Base-by-base conservation (phyloP, 495 filamentous ascomycete species). In the Penicillium canariense region DNA sequence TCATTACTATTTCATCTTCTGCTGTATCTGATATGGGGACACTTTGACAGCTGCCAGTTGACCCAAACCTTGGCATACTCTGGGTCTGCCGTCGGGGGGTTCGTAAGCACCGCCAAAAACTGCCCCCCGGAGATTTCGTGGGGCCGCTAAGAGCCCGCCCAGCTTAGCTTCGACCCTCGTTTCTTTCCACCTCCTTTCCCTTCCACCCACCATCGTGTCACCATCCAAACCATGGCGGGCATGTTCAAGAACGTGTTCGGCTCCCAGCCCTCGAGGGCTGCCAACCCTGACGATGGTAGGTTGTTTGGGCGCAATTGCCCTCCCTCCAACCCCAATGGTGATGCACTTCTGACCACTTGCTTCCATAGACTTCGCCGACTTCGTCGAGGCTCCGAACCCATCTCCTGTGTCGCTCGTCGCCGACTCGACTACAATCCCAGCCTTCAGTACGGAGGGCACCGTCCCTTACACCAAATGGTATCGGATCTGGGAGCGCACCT, bases 391-490 rank as follows among this genome's bases (percentile, higher is more conserved):
- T 55, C 80, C 87, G 55, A 78, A 83, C 22, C 83, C 87, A 46
- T 77, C 79, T 9, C 85, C 85, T 52, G 74, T 71, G 20, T 80
- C 78, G 25, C 68, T 81, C 55, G 50, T 73, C 55, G 65, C 70
- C 52, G 67, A 69, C 22, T 55, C 70, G n/a, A 68, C 73, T 26
- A 65, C 70, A 50, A 67, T 71, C 42, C 77, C 74, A 43, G 71
- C 76, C 26, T 67, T 75, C 48, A 73, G 77, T 58, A 74, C 77
- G 30, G 72, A 81, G 47, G 80, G 68, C 32, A 43, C 62, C 34
- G 75, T 74, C 23, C 84, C 89, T 11, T 96, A 88, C 69, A 96
- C 94, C 38, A 90, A 89, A 76, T 97, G 94, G 94, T 98, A 97
- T 75, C 89, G 90, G 31, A 77, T 98, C 26, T 94, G 93, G 82